Percentiles rank a stretch among this genome's conserved stretches.
These are phyloP conservation scores for Teratosphaeria nubilosa DNA, from an alignment of 2,329 filamentous ascomycete genomes.

Conservation along the genomic window DNA sequence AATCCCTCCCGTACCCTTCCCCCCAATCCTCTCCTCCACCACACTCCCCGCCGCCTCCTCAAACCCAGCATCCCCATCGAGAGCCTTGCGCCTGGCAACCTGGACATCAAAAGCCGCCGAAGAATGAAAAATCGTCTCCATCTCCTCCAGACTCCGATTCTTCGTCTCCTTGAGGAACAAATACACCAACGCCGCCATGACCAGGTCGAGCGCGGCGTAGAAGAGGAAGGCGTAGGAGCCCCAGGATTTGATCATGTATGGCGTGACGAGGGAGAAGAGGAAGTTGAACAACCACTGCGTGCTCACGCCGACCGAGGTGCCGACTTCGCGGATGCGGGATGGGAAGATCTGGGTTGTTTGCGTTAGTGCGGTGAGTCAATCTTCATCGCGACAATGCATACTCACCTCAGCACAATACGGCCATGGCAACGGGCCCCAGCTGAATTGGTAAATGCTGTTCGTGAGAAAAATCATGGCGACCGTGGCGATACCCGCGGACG, in stretches of 20 bases:
- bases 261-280: constrained; percentile 39
- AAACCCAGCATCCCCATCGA: not conserved
- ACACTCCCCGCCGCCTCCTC: no score
- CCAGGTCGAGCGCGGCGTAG: constrained; percentile 37
- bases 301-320: constrained; percentile 40
- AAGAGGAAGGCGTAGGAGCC: constrained; percentile 35
- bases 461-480: constrained; percentile 47
- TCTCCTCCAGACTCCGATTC: constrained; percentile 28
- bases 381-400: no score
- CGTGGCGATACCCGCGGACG: constrained; percentile 38
- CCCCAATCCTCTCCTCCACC: not conserved
- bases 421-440: constrained; percentile 46
- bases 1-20: not conserved
- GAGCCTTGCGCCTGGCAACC: not conserved
- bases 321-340: constrained; percentile 40
- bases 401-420: constrained; percentile 34
- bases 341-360: constrained; percentile 40
- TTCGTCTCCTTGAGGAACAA: constrained; percentile 30
- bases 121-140: constrained; percentile 18
- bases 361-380: constrained; percentile 39
- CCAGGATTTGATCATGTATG: constrained; percentile 43
- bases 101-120: constrained; percentile 18
- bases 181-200: constrained; percentile 32
- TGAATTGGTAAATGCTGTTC: constrained; percentile 44
- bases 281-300: constrained; percentile 46